Conservation (phyloP, 148 eudicot species). For the Camellia granthamiana region DNA sequence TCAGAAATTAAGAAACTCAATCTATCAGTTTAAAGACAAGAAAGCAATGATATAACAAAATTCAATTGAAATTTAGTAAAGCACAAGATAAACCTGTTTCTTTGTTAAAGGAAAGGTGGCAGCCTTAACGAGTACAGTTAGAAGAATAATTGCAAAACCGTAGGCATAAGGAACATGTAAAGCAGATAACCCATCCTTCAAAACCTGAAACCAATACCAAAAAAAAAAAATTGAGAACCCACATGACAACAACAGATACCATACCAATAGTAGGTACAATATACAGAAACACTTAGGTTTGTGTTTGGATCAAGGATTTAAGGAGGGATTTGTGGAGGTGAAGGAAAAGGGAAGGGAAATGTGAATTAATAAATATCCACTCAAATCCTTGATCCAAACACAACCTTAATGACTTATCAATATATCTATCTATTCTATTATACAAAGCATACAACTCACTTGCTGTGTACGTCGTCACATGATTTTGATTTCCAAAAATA, state of each 20-base stretch:
- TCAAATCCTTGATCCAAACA: too few relatives aligned
- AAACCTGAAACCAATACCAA: slow-evolving; percentile 31
- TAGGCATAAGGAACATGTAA: slow-evolving; percentile 61
- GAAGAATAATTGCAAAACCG: slow-evolving; percentile 70
- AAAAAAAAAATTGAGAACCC: background rate
- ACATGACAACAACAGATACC: background rate
- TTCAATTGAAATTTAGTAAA: background rate
- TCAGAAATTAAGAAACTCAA: background rate
- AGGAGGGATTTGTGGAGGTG: too few relatives aligned
- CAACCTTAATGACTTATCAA: too few relatives aligned
- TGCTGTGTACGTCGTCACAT: too few relatives aligned
- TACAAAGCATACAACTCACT: too few relatives aligned
- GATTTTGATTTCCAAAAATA: too few relatives aligned
- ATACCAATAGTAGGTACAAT: background rate
- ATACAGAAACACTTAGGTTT: background rate
- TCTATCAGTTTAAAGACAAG: background rate
- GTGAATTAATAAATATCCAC: too few relatives aligned
- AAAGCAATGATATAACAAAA: background rate
- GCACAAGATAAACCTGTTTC: slow-evolving; percentile 53
- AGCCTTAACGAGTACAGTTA: slow-evolving; percentile 61
- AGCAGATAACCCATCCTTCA: slow-evolving; percentile 57
- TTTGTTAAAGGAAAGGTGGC: slow-evolving; percentile 67
- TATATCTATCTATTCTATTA: too few relatives aligned
- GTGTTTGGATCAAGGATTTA: too few relatives aligned
- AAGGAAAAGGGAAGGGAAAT: too few relatives aligned